Conservation (phyloP, 2,329 filamentous ascomycete species). For the Stagonosporopsis vannaccii region DNA sequence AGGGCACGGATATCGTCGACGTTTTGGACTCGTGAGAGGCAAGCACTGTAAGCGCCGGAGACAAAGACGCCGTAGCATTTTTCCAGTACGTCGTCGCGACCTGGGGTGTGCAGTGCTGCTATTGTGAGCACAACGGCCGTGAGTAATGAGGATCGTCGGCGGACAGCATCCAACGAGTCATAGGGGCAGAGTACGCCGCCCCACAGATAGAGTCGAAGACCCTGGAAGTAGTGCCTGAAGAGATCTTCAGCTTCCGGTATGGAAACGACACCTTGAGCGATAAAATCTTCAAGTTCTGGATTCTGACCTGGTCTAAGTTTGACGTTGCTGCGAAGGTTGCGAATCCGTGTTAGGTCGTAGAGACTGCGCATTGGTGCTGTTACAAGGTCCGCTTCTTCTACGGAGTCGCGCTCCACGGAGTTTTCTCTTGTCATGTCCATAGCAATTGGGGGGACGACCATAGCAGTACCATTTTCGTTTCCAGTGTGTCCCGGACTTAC, state of each 20-base stretch:
- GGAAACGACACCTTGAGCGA: conserved; percentile 39
- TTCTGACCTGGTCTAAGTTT: conserved; percentile 34
- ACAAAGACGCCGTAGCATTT: conserved; percentile 46
- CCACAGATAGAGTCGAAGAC: conserved; percentile 44
- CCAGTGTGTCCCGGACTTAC: conserved; percentile 36
- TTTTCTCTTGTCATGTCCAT: conserved; percentile 48
- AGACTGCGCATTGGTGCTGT: conserved; percentile 46
- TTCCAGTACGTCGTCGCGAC: conserved; percentile 37
- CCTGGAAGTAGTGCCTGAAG: conserved; percentile 40
- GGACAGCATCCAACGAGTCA: conserved; percentile 37
- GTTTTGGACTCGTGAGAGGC: conserved; percentile 46
- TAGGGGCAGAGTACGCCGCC: conserved; percentile 43
- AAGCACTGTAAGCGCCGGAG: conserved; percentile 42
- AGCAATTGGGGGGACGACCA: conserved; percentile 41
- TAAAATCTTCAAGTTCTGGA: conserved; percentile 43
- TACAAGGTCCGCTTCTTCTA: conserved; percentile 36
- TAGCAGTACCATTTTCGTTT: conserved; percentile 34
- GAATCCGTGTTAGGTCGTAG: conserved; percentile 44
- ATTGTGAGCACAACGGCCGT: conserved; percentile 42
- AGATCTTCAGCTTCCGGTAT: conserved; percentile 39
- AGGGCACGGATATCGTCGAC: conserved; percentile 51
- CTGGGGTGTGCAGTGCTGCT: conserved; percentile 40
- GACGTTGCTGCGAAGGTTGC: conserved; percentile 41
- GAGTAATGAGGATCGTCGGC: conserved; percentile 42
- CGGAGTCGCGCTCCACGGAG: conserved; percentile 39